phyloP scores from a whole-genome alignment of 192 early-diverging fungal species.

The Borealophlyctis nickersoniae region DNA sequence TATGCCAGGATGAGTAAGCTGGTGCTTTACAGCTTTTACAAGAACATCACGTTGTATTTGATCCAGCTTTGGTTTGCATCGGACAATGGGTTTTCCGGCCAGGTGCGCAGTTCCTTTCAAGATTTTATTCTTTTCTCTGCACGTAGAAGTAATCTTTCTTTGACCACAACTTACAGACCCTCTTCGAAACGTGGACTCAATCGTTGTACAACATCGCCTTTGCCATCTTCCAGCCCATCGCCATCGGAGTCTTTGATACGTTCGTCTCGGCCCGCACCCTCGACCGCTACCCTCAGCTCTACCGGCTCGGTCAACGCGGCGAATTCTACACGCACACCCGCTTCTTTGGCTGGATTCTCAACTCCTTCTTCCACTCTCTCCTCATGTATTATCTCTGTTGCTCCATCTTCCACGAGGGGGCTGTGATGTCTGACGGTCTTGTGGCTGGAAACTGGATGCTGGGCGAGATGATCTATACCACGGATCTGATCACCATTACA shows the following conservation, averaged over 20 bases:
- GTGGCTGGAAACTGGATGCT: slow-evolving; percentile 86
- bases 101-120: slow-evolving; percentile 26
- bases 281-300: slow-evolving; percentile 97
- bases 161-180: slow-evolving; percentile 55
- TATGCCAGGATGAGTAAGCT: slow-evolving; percentile 94
- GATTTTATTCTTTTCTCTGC: slow-evolving; percentile 3
- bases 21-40: slow-evolving; percentile 98
- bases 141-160: slow-evolving; percentile 2
- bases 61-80: slow-evolving; percentile 97
- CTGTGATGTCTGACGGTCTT: slow-evolving; percentile 66
- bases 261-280: slow-evolving; percentile 88
- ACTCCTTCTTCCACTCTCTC: slow-evolving; percentile 91
- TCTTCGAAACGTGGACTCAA: slow-evolving; percentile 98
- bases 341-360: slow-evolving; percentile 92
- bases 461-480: slow-evolving; percentile 85
- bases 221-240: slow-evolving; percentile 90
- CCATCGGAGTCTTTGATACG: slow-evolving; percentile 98
- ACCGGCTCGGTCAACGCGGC: slow-evolving; percentile 54
- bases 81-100: slow-evolving; percentile 93
- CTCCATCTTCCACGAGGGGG: slow-evolving; percentile 63
- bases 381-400: slow-evolving; percentile 72
- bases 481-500: slow-evolving; percentile 83
- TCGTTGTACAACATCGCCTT: slow-evolving; percentile 94
- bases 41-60: slow-evolving; percentile 97
- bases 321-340: slow-evolving; percentile 75